A percentile compares a stretch with the other conserved stretches of the same genome.
Evolutionary conservation across 225 moss, liverwort and hornwort genomes (phyloP).

Genomic region (Polytrichum formosum): DNA sequence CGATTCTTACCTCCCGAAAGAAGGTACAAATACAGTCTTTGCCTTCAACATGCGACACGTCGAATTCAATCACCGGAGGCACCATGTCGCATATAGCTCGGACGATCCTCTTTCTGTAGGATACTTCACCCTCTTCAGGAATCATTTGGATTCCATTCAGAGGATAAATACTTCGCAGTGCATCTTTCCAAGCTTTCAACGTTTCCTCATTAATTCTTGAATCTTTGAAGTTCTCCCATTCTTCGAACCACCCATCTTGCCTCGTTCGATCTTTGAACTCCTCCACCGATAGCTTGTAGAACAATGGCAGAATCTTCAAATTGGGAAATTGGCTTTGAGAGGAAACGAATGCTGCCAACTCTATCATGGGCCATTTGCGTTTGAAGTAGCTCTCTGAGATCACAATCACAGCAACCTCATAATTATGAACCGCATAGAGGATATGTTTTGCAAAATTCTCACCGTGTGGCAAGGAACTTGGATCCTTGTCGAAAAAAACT

Average conservation of each 20-base stretch:
- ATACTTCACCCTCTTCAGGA: too few relatives aligned
- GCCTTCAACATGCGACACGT: too few relatives aligned
- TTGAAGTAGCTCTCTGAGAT: background rate
- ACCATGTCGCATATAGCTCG: background rate
- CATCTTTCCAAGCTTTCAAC: background rate
- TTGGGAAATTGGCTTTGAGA: too few relatives aligned
- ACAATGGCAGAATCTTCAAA: too few relatives aligned
- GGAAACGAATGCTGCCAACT: background rate
- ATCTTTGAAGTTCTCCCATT: background rate
- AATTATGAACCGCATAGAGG: background rate
- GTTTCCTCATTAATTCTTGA: background rate
- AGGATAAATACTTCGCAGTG: background rate
- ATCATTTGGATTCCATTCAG: background rate
- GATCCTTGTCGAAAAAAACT: background rate
- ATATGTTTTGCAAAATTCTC: background rate
- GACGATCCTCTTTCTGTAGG: too few relatives aligned
- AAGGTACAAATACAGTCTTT: too few relatives aligned
- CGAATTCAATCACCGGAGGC: background rate
- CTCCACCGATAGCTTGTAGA: too few relatives aligned
- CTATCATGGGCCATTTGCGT: background rate
- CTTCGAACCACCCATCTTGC: rapidly evolving
- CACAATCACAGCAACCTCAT: background rate
- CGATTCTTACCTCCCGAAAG: too few relatives aligned
- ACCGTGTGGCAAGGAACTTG: background rate
- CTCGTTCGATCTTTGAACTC: background rate